Conservation (phyloP, 768 basidiomycete species). For the Cubamyces lactineus region DNA sequence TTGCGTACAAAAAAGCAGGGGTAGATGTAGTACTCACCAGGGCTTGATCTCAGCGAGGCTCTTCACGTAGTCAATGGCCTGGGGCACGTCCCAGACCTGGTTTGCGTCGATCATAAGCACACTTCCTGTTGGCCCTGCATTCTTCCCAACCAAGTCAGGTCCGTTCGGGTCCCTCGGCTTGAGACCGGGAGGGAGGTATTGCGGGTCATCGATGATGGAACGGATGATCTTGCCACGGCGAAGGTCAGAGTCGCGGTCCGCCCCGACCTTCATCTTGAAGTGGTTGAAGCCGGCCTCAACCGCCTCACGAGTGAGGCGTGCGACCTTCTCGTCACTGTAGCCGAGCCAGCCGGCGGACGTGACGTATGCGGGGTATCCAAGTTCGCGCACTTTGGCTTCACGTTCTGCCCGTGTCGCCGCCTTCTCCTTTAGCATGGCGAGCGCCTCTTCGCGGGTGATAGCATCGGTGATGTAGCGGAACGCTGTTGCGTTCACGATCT, state of each 20-base stretch:
- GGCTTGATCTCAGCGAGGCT: constrained; percentile 80
- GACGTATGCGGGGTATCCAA: constrained; percentile 92
- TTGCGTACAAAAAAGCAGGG: neutral
- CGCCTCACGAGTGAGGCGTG: constrained; percentile 83
- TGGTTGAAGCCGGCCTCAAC: constrained; percentile 91
- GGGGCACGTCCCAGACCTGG: constrained; percentile 93
- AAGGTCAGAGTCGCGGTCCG: constrained; percentile 77
- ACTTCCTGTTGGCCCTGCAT: constrained; percentile 90
- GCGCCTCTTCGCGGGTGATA: constrained; percentile 88
- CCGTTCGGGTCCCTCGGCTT: constrained; percentile 62
- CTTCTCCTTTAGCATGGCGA: constrained; percentile 77
- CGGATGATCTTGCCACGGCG: constrained; percentile 89
- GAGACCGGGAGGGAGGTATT: constrained; percentile 66
- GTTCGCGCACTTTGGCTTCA: constrained; percentile 70
- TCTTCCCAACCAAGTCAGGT: constrained; percentile 78
- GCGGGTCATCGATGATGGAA: constrained; percentile 93
- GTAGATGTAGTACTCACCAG: constrained; percentile 54
- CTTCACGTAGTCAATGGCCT: constrained; percentile 91
- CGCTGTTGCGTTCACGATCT: constrained; percentile 72
- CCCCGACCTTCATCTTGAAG: constrained; percentile 99
- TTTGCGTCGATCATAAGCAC: constrained; percentile 99
- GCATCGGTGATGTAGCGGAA: constrained; percentile 94
- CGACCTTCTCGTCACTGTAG: constrained; percentile 92
- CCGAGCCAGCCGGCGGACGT: constrained; percentile 95
- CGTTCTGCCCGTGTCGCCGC: constrained; percentile 78